Evolutionary conservation across 768 basidiomycete species (phyloP), one percentile per base, ranked within the genome.

Genomic region (Chlorophyllum brunneum): DNA sequence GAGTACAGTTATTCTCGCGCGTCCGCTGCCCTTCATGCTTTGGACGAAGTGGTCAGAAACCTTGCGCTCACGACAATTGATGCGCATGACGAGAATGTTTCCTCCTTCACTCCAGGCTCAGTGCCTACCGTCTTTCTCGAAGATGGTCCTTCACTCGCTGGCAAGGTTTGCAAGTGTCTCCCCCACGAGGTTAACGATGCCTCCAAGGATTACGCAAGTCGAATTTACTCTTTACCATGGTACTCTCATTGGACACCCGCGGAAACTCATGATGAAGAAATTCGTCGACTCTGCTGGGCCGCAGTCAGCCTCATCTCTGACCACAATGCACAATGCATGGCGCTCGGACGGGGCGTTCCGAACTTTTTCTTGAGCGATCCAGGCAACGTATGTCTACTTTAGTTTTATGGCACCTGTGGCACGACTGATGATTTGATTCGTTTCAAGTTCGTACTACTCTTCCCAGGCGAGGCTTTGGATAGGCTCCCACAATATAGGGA

Each of bases 251-350:
- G 86, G 86, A 69, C 72, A 2, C 62, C 70, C 0, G 69, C 67
- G 0, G 78, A 91, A 56, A 74, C 77, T 29, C 76, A 77, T 31
- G 78, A 77, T 48, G 89, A 92, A 61, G 85, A 88, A 59, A 81
- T 81, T 51, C 77, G 88, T n/a, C 70, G 89, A 22, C 71, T 91
- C 15, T 86, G 85, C 61, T 91, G 89, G 89, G 78, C 79, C 54
- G 78, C 88, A 15, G 75, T 92, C 34, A 77, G 78, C 54, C 75
- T 90, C 23, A 76, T 87, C 48, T 80, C 86, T 6, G 80, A 76
- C 51, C 84, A 86, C 60, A 81, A 83, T 13, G 79, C 82, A 18
- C 81, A 84, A 59, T 86, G 84, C 59, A 81, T 81, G 16, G 82
- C 83, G 0, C 82, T 86, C 65, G 76, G 81, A 49, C 74, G 75